phyloP scores from a whole-genome alignment of 2,329 filamentous ascomycete genomes.

The Cordyceps pruinosa region DNA sequence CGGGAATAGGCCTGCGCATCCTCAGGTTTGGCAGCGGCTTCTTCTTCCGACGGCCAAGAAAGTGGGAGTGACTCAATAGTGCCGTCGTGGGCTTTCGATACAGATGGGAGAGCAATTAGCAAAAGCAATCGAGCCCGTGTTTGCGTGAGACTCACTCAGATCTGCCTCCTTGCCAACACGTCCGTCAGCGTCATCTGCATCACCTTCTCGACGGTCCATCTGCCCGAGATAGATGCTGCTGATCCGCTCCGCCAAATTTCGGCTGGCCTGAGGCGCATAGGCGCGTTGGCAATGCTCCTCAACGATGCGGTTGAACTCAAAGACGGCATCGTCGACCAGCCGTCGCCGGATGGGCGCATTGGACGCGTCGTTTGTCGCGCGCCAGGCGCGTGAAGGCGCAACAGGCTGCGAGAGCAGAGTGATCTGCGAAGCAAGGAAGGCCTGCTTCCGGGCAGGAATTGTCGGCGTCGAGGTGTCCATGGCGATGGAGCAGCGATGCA shows the following conservation, averaged over 20 bases:
- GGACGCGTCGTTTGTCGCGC: slow-evolving; percentile 37
- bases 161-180: slow-evolving; percentile 36
- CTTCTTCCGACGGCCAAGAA: slow-evolving; percentile 38
- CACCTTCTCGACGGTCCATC: slow-evolving; percentile 33
- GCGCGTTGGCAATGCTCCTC: slow-evolving; percentile 59
- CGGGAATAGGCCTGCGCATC: slow-evolving; percentile 47
- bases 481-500: not conserved
- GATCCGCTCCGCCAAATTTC: slow-evolving; percentile 67
- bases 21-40: slow-evolving; percentile 30
- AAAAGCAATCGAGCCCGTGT: not conserved
- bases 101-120: not conserved
- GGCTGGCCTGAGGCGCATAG: slow-evolving; percentile 61
- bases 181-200: slow-evolving; percentile 29
- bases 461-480: slow-evolving; percentile 36
- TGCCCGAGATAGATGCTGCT: slow-evolving; percentile 54
- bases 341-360: slow-evolving; percentile 37
- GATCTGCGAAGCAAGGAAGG: slow-evolving; percentile 57
- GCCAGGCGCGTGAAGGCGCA: slow-evolving; percentile 48
- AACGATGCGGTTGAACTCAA: slow-evolving; percentile 53
- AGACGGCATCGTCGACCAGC: slow-evolving; percentile 49
- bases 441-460: slow-evolving; percentile 55
- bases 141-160: slow-evolving; percentile 30
- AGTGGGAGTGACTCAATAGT: slow-evolving; percentile 40
- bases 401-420: slow-evolving; percentile 55
- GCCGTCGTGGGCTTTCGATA: slow-evolving; percentile 31